Base-by-base conservation (phyloP, 805 yeast genomes). In the Sugiyamaella qingdaonensis region DNA sequence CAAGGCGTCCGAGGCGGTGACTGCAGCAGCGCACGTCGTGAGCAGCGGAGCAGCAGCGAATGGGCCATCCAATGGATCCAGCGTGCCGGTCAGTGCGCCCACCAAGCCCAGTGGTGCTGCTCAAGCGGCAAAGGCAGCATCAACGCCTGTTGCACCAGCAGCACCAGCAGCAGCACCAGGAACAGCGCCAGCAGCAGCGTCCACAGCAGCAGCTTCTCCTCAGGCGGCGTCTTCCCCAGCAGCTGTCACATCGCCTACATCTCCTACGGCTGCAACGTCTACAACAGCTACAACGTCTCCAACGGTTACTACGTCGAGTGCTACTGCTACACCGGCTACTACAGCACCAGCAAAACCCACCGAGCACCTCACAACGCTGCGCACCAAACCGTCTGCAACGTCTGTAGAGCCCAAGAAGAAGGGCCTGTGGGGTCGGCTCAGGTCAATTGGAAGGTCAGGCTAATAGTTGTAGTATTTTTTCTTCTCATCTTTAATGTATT, bases 361-460 rank as follows among this genome's bases (percentile, higher is more conserved):
- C n/a, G 48, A 45, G 14, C 48, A 31, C 37, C 14, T 45, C 27
- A 45, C 48, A 18, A 14, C 48, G 19, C 39, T 45, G 36, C 35
- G 48, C 9, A 21, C 33, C 21, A 32, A 31, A 11, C 48, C 37
- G 21, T 31, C 39, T n/a, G 13, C 32, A 13, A 36, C n/a, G 11
- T n/a, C 48, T 14, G 48, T 16, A 11, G 34, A 31, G 11, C 35
- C 48, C 18, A 45, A 45, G 48, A 47, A 34, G 51, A n/a, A 44
- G 39, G 19, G 18, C 21, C 16, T 39, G 27, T 43, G 44, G 37
- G 27, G 49, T 33, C 45, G 29, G 19, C 13, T 43, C 45, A 43
- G 27, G 46, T 44, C 44, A 19, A 46, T 16, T 37, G 31, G 49
- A 35, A 48, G 35, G 52, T 52, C 48, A 32, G 18, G 16, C 14